Base-by-base conservation (phyloP, 2,329 filamentous ascomycete species). In the Neonectria neomacrospora region DNA sequence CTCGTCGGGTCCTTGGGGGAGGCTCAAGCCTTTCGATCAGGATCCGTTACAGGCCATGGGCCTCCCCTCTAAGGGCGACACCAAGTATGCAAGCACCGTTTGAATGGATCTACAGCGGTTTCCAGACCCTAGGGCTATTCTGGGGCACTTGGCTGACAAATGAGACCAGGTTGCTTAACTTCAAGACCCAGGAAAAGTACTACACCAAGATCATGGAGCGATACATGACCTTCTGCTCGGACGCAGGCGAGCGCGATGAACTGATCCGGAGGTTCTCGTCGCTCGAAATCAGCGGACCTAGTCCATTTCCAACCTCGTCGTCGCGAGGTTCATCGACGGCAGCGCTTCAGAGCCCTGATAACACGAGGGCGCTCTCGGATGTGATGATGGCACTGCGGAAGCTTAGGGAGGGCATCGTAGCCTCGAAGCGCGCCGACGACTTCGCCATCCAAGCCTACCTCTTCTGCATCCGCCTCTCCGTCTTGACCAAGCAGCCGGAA, bases 381-480 rank as follows among this genome's bases (percentile, higher is more conserved):
- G 88, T 98, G 55, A 84, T 97, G 57, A 87, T 92, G 72, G 92
- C 95, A 3, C 90, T 98, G 75, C 90, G 96, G 66, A 98, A 97
- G 77, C 87, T 99, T 32, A 89, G 96, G 60, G 96, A 99, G 81
- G 94, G 91, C 23, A 90, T 98, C 51, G 88, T 97, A 3, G 92
- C 92, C 12, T 90, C 91, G 9, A 88, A 89, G 56, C 88, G 94
- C 20, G 82, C 85, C 37, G 92, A 97, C 74, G 83, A 87, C 55
- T 99, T 99, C 78, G 90, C 95, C 1, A 88, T 91, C n/a, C 90
- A 94, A 70, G 92, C 90, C 16, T 97, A 98, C 79, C 88, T 97
- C 66, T 98, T 98, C 82, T 93, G 92, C 72, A 92, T 97, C 71
- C 91, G 94, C 58, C 85, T 94, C 26, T 90, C 92, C 23, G 90